Percentiles rank a stretch among this genome's conserved stretches.
These are phyloP conservation scores for Aspergillus wentii DNA, from an alignment of 495 filamentous ascomycete genomes.

Conservation along the genomic window DNA sequence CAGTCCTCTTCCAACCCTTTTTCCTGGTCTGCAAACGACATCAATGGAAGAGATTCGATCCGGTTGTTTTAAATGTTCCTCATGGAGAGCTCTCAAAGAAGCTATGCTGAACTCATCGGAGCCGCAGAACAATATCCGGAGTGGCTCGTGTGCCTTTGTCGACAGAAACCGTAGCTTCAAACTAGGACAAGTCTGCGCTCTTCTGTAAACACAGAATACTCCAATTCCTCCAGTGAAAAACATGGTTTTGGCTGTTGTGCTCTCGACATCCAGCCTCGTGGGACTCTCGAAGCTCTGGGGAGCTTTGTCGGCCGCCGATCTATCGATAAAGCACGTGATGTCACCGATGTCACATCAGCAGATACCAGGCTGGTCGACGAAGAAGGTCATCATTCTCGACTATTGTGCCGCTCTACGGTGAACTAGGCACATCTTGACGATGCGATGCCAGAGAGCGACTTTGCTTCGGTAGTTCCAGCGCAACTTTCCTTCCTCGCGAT, in stretches of 20 bases:
- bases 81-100: conserved; percentile 66
- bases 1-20: conserved; percentile 66
- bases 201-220: conserved; percentile 18
- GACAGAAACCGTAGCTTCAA: conserved; percentile 19
- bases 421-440: conserved; percentile 8
- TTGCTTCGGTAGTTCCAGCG: conserved; percentile 60
- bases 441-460: conserved; percentile 38
- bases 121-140: conserved; percentile 93
- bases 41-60: conserved; percentile 73
- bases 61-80: conserved; percentile 49
- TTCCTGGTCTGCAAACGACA: conserved; percentile 77
- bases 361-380: conserved; percentile 9
- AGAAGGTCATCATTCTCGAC: neutral
- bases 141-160: conserved; percentile 49
- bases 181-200: conserved; percentile 3
- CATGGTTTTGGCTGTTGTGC: conserved; percentile 11
- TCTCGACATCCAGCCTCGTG: too few relatives aligned
- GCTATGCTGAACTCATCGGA: conserved; percentile 87
- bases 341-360: conserved; percentile 22
- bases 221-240: conserved; percentile 15
- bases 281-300: too few relatives aligned
- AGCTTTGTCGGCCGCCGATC: too few relatives aligned
- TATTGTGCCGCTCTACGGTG: conserved; percentile 3
- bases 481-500: conserved; percentile 85
- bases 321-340: conserved; percentile 46